Evolutionary conservation across 2,329 filamentous ascomycete species (phyloP), one percentile per base, ranked within the genome.

Genomic region (Fusarium lateritium): DNA sequence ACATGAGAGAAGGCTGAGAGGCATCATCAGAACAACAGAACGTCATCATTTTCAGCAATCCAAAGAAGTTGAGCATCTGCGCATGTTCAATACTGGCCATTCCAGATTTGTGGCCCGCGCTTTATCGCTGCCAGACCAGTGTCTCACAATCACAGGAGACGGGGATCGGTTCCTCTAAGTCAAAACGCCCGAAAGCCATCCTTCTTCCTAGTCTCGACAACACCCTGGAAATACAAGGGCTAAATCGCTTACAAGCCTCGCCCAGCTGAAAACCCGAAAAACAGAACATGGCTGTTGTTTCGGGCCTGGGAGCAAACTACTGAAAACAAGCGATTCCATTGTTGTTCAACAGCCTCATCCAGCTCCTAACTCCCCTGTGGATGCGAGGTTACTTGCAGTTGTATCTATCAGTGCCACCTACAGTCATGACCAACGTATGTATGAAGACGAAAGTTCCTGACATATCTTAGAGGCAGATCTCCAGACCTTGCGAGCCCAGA

Each of bases 51-150:
- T 22, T 19, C 21, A n/a, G 38, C 26, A 26, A 22, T 15, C n/a
- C 7, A 40, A 31, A 44, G 38, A 45, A 46, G 19, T 47, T 53
- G 15, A 57, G 15, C 15, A 36, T 57, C 26, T 21, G 15, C 52
- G 15, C 15, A 36, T 57, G 21, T 21, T 40, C 19, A 28, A 39
- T 39, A 22, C 46, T 26, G 26, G 34, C 33, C 22, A 34, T 65
- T 59, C 38, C 38, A 49, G 39, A 64, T 56, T 46, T 52, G 45
- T 28, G 33, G 65, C 33, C 60, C 56, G 39, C 36, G 65, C 65
- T 65, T 51, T 51, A 60, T 72, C 56, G 50, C 51, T 62, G 59
- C 71, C 69, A 71, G 71, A 65, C 71, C 71, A 74, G 59, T 73
- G 71, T 74, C 71, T 72, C 67, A 64, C 57, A 34, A 65, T 24